These are phyloP conservation scores for Penicillium sp. DNA, from an alignment of 2,329 filamentous ascomycete genomes.

Conservation along the genomic window DNA sequence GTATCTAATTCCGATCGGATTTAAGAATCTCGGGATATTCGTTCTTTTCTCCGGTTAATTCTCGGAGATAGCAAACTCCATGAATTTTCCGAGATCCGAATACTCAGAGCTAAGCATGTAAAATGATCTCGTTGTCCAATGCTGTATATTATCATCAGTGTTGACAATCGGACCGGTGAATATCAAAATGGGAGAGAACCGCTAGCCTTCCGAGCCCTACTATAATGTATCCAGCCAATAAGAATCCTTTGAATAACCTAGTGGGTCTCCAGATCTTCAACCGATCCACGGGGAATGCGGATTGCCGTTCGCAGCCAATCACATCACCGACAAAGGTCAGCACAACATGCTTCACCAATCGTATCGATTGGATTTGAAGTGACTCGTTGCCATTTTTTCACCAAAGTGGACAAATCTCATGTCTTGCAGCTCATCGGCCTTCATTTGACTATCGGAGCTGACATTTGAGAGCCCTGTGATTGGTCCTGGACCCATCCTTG, in stretches of 20 bases:
- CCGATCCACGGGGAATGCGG: neutral
- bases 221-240: neutral
- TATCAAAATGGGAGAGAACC: neutral
- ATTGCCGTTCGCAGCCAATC: conserved; percentile 9
- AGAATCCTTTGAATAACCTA: neutral
- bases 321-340: conserved; percentile 12
- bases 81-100: neutral
- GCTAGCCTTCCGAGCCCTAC: neutral
- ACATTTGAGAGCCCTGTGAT: conserved; percentile 15
- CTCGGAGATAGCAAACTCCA: neutral
- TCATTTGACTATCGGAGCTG: conserved; percentile 11
- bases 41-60: neutral
- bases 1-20: neutral
- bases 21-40: neutral
- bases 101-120: neutral
- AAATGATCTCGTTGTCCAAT: too few relatives aligned
- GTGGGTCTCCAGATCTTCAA: neutral
- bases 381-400: neutral
- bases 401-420: neutral
- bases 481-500: conserved; percentile 5
- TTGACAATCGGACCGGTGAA: neutral
- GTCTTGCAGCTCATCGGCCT: neutral
- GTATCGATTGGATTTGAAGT: conserved; percentile 11
- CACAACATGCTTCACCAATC: conserved; percentile 13
- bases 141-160: neutral